phyloP scores from a whole-genome alignment of 768 basidiomycete genomes.

The Tricholoma sp. region DNA sequence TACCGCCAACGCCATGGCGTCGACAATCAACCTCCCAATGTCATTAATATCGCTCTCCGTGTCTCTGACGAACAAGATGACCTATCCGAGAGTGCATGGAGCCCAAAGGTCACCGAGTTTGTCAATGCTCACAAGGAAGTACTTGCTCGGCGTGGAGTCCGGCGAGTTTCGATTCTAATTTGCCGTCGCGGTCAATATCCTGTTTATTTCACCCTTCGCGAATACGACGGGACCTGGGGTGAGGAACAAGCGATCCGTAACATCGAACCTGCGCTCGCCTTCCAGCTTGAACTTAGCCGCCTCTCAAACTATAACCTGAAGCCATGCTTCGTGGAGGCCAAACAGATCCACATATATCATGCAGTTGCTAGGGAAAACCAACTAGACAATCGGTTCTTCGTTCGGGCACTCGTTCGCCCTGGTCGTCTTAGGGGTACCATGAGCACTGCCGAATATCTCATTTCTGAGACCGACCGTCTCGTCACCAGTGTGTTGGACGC shows the following conservation, averaged over 20 bases:
- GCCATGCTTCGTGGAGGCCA: slow-evolving; percentile 94
- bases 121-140: slow-evolving; percentile 62
- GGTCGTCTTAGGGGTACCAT: slow-evolving; percentile 89
- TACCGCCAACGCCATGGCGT: slow-evolving; percentile 71
- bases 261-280: slow-evolving; percentile 96
- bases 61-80: slow-evolving; percentile 81
- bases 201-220: slow-evolving; percentile 88
- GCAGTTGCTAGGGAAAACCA: slow-evolving; percentile 94
- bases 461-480: slow-evolving; percentile 96
- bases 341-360: slow-evolving; percentile 98
- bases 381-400: slow-evolving; percentile 96
- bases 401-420: slow-evolving; percentile 93
- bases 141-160: slow-evolving; percentile 73
- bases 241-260: slow-evolving; percentile 98
- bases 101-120: slow-evolving; percentile 62
- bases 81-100: slow-evolving; percentile 71
- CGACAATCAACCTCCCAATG: slow-evolving; percentile 77
- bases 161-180: slow-evolving; percentile 87
- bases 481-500: slow-evolving; percentile 93
- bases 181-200: slow-evolving; percentile 92
- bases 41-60: slow-evolving; percentile 90
- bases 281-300: slow-evolving; percentile 95
- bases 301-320: slow-evolving; percentile 95
- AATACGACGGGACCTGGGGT: slow-evolving; percentile 67
- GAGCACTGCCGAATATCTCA: slow-evolving; percentile 96